A percentile compares a stretch with the other conserved stretches of the same genome.
Conservation (phyloP, 805 yeast genomes). For the Cyberlindnera mississippiensis region DNA sequence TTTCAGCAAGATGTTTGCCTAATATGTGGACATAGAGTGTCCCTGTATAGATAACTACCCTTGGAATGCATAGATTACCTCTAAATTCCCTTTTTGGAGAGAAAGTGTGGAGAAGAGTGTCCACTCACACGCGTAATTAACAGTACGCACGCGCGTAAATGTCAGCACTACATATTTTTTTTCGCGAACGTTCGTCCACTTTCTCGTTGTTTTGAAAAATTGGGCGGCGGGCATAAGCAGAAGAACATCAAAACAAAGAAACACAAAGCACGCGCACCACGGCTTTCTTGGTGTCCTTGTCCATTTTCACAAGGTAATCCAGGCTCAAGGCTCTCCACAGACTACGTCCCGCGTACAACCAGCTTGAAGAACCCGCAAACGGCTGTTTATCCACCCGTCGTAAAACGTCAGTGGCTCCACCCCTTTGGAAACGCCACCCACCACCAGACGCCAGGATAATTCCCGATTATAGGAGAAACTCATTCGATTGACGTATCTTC, state of each 20-base stretch:
- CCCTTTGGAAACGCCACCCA: slow-evolving; percentile 11
- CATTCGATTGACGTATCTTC: slow-evolving; percentile 14
- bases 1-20: slow-evolving; percentile 59
- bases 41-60: background rate
- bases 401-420: background rate
- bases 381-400: slow-evolving; percentile 3
- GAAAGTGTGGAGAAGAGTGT: background rate
- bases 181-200: slow-evolving; percentile 4
- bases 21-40: too few species aligned
- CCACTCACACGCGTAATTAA: background rate
- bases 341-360: slow-evolving; percentile 1
- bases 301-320: slow-evolving; percentile 4
- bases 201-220: slow-evolving; percentile 13
- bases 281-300: slow-evolving; percentile 13
- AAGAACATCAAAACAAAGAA: background rate
- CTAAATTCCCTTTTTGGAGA: too few species aligned
- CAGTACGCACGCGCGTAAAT: slow-evolving; percentile 11
- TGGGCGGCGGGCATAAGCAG: slow-evolving; percentile 2
- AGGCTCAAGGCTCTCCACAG: slow-evolving; percentile 4
- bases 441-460: background rate
- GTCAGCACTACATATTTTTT: slow-evolving; percentile 2
- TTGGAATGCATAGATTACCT: too few species aligned
- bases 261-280: slow-evolving; percentile 2
- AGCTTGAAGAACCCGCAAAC: slow-evolving; percentile 2
- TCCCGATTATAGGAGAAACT: slow-evolving; percentile 6